Base-by-base conservation (phyloP, 305 asterid species). In the Fraxinus paxiana region DNA sequence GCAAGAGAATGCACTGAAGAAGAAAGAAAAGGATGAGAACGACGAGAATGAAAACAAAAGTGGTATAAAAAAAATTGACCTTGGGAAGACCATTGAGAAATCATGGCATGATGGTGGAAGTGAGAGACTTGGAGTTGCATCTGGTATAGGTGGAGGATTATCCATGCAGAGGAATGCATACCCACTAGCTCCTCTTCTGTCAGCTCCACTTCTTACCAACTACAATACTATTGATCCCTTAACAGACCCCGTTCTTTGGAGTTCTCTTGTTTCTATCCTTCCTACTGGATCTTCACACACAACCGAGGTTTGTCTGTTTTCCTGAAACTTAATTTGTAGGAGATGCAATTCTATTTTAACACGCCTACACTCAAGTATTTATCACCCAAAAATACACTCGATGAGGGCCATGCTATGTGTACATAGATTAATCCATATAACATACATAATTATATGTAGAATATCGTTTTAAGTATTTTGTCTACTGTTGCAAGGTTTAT, bases 131-230 rank as follows among this genome's bases (percentile, higher is more conserved):
- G 93, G 93, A 83, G 89, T 84, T 88, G 89, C 90, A 79, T 90
- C 84, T 90, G 94, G 88, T 76, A 73, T 86, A 12, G 83, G 82
- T 73, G 96, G 92, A 84, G 97, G 92, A 82, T 84, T 91, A 78
- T 81, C 94, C 35, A 81, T 92, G 82, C 91, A 87, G 77, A 87
- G 91, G 75, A 92, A 87, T 83, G 85, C 82, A 77, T 89, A 90
- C 80, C 95, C 94, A 6, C 71, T 92, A 82, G 77, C 91, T 77
- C 89, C 97, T 76, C 90, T 92, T 85, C 86, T 94, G 81, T 90
- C 99, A 7, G 96, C 97, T 67, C 97, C 97, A 24, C 97, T 93
- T 73, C 97, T 93, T 67, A 91, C 97, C 79, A 91, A 81, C 87
- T 93, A 92, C 81, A 95, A 56, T 83, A 71, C 88, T 72, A 88